Conservation (phyloP, 345 rosid genomes). For the Bruguiera gymnorhiza region DNA sequence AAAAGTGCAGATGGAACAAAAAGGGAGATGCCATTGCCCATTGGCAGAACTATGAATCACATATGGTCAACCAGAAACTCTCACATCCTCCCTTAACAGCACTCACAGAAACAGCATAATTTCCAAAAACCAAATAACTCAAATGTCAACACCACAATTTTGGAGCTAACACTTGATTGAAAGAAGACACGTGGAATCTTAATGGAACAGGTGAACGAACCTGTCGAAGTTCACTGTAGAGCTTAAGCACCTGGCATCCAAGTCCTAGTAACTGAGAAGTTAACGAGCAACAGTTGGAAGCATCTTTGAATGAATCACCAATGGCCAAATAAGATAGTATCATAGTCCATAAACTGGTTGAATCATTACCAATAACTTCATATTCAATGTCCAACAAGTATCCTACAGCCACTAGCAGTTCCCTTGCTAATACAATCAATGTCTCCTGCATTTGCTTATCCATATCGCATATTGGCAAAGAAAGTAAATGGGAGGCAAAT, state of each 20-base stretch:
- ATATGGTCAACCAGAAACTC: not conserved
- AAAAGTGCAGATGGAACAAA: not conserved
- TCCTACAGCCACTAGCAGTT: conserved; percentile 53
- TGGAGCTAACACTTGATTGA: not conserved
- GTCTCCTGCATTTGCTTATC: conserved; percentile 32
- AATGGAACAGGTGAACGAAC: conserved; percentile 41
- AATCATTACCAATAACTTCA: conserved; percentile 66
- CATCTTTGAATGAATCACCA: conserved; percentile 36
- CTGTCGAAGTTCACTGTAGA: conserved; percentile 87
- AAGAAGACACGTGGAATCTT: not conserved
- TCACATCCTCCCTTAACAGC: not conserved
- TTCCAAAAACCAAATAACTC: not conserved
- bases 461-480: conserved; percentile 27
- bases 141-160: not conserved
- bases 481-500: conserved; percentile 41
- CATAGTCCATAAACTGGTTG: conserved; percentile 59
- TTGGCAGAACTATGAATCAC: not conserved
- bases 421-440: conserved; percentile 50
- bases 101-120: not conserved
- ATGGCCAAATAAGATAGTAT: conserved; percentile 53
- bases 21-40: not conserved
- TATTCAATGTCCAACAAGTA: conserved; percentile 72
- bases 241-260: conserved; percentile 72
- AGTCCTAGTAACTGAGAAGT: conserved; percentile 40
- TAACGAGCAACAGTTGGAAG: conserved; percentile 35